phyloP scores from a whole-genome alignment of 129 eudicot genomes.

The Mikania micrantha region DNA sequence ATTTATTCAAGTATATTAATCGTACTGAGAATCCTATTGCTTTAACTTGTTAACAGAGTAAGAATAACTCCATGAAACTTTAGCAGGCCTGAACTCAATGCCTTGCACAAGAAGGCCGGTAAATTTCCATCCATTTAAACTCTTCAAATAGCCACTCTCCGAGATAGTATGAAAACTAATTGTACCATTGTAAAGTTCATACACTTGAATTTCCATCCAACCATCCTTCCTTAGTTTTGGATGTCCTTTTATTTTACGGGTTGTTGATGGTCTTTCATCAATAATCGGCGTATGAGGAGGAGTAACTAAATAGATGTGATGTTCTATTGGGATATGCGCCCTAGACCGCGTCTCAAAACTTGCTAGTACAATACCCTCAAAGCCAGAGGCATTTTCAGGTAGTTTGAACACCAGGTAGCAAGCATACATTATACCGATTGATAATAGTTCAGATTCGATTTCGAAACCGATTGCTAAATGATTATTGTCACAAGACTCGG shows the following conservation, averaged over 20 bases:
- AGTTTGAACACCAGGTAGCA: slow-evolving; percentile 20
- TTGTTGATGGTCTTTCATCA: neutral
- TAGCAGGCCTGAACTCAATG: slow-evolving; percentile 10
- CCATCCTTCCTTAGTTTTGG: slow-evolving; percentile 25
- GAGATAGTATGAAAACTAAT: neutral
- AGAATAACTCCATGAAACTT: slow-evolving; percentile 1
- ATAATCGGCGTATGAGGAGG: neutral
- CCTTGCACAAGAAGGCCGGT: slow-evolving; percentile 13
- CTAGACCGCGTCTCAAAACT: neutral
- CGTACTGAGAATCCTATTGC: neutral
- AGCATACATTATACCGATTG: neutral
- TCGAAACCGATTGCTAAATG: neutral
- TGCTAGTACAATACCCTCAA: slow-evolving; percentile 4
- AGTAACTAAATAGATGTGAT: neutral
- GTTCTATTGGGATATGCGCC: neutral
- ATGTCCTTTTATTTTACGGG: slow-evolving; percentile 23
- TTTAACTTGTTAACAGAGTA: neutral
- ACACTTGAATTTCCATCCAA: slow-evolving; percentile 20
- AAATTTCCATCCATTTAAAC: slow-evolving; percentile 1
- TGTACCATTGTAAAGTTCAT: neutral
- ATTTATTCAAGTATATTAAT: no score
- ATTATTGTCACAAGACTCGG: neutral
- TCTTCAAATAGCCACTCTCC: neutral
- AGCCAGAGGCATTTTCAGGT: neutral
- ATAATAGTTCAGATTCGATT: neutral